Conservation (phyloP, 1,284 basidiomycete genomes). For the Gomphus sp. region DNA sequence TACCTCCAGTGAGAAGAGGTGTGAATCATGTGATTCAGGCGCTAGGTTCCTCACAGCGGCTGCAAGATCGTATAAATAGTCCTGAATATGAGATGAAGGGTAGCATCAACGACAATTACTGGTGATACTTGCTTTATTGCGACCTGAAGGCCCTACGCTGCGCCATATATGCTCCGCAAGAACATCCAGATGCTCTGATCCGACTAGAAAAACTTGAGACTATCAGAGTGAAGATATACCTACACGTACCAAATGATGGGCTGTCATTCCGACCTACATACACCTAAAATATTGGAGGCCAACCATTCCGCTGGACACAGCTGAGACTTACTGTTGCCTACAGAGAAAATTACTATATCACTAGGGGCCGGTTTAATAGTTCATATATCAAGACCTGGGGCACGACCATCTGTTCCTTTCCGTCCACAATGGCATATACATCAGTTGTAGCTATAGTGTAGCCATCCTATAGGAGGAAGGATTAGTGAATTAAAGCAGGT, state of each 20-base stretch:
- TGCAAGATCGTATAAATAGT: conserved; percentile 71
- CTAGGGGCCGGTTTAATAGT: background rate
- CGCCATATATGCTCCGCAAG: conserved; percentile 64
- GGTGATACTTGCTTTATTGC: conserved; percentile 53
- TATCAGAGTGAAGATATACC: background rate
- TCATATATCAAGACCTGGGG: conserved; percentile 31
- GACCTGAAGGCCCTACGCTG: conserved; percentile 74
- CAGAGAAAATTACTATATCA: conserved; percentile 2
- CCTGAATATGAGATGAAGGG: conserved; percentile 30
- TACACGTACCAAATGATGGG: conserved; percentile 58
- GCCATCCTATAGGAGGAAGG: conserved; percentile 44
- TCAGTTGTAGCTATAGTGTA: conserved; percentile 62
- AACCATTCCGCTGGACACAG: conserved; percentile 6
- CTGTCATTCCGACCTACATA: conserved; percentile 76
- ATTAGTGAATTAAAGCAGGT: background rate
- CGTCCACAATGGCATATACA: conserved; percentile 46
- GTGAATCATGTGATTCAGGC: conserved; percentile 65
- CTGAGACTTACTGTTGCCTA: conserved; percentile 23
- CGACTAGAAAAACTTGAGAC: conserved; percentile 37
- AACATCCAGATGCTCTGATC: conserved; percentile 61
- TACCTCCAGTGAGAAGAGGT: conserved; percentile 73
- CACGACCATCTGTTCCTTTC: conserved; percentile 46
- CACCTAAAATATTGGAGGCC: conserved; percentile 30
- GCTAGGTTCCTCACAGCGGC: conserved; percentile 60
- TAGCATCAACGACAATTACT: too few species aligned